Evolutionary conservation across 768 basidiomycete genomes (phyloP), one percentile per base, ranked within the genome.

Genomic region (Hydnum rufescens): DNA sequence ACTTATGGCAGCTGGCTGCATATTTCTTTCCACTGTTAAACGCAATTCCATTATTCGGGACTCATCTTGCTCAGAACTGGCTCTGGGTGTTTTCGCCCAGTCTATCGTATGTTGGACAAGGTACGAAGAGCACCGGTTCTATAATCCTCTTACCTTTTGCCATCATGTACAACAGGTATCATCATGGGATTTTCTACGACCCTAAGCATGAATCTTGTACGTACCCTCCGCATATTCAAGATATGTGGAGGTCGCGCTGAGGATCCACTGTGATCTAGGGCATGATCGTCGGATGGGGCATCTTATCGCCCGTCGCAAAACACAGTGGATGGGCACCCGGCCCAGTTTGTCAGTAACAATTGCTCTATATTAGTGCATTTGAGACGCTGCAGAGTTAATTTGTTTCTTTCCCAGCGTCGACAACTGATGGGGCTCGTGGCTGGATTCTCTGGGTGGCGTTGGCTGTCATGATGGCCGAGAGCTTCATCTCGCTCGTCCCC

Each of bases 141-240:
- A 36, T 52, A 43, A 53, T 52, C 6, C 25, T 42, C 47, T 51
- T 23, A 34, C 49, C 51, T 52, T 22, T 49, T 18, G 23, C 52
- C 23, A 51, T 16, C n/a, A 48, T 51, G 36, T 25, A 30, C 26
- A 52, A 1, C 51, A 81, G 85, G 89, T 3, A 89, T 96, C 55
- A 96, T 96, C 59, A 97, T 97, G 93, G 93, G 92, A 3, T 87
- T 92, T 60, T 83, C 89, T 0, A 93, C 88, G 0, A 92, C 92
- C 0, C 60, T 92, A 32, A 85, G 83, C 62, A 96, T 97, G 92
- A 92, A 81, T 58, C 64, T 89, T 54, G 86, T 85, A 59, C 61
- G 72, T 64, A 22, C 18, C 13, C 6, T 49, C 25, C 5, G 18
- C 44, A n/a, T n/a, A n/a, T n/a, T n/a, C 30, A 4, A 4, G 16